A percentile compares a stretch with the other conserved stretches of the same genome.
phyloP scores from a whole-genome alignment of 306 rosid species.

The Cicer cuneatum region DNA sequence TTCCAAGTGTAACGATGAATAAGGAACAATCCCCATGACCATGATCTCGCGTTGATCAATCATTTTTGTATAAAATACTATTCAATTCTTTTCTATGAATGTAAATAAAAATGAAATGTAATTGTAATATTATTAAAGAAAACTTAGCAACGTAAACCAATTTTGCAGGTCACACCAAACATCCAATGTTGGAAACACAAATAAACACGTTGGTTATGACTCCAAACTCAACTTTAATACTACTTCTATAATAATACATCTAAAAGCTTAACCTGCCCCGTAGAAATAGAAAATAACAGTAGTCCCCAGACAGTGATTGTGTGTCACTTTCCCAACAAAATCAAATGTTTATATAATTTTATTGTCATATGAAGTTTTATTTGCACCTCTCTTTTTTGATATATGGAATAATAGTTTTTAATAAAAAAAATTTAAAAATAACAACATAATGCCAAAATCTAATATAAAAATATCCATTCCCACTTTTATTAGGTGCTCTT shows the following conservation, averaged over 20 bases:
- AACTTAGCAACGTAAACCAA: neutral
- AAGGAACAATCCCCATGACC: slow-evolving; percentile 31
- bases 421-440: neutral
- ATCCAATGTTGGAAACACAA: slow-evolving; percentile 22
- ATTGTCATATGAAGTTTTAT: neutral
- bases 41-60: slow-evolving; percentile 36
- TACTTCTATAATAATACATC: neutral
- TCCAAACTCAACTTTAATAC: slow-evolving; percentile 23
- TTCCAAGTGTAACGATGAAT: slow-evolving; percentile 43
- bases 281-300: slow-evolving; percentile 23
- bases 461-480: slow-evolving; percentile 1
- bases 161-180: slow-evolving; percentile 18
- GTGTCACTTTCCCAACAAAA: slow-evolving; percentile 17
- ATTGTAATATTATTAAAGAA: slow-evolving; percentile 10
- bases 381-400: neutral
- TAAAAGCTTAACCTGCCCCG: slow-evolving; percentile 8
- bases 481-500: slow-evolving; percentile 47
- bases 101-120: neutral
- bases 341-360: neutral
- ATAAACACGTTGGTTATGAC: slow-evolving; percentile 26
- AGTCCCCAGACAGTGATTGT: neutral
- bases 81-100: slow-evolving; percentile 10
- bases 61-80: slow-evolving; percentile 11
- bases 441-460: slow-evolving; percentile 7
- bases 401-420: neutral